Evolutionary conservation across 257 asterid species (phyloP).

Genomic region (Solanum lycopersicoides): DNA sequence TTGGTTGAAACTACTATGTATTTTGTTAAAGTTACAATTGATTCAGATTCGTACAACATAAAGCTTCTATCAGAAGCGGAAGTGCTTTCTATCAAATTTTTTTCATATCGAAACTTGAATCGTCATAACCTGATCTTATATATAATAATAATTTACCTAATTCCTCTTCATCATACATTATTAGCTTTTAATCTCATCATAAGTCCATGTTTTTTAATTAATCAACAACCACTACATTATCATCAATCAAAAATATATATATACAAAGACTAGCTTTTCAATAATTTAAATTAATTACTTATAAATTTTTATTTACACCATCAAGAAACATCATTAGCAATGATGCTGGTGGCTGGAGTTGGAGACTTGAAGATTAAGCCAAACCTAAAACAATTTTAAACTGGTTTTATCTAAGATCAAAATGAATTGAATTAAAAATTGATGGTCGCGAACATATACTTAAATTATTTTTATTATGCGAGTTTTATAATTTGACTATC

Average conservation of each 20-base stretch:
- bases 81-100: too few species aligned
- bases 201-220: neutral
- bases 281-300: neutral
- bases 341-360: neutral
- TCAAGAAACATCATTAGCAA: neutral
- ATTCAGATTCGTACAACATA: too few species aligned
- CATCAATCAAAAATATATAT: neutral
- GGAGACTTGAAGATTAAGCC: neutral
- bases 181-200: neutral
- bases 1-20: neutral
- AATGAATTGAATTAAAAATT: neutral
- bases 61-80: accelerated
- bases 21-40: too few species aligned
- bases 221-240: neutral
- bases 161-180: neutral
- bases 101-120: too few species aligned
- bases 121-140: neutral
- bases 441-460: neutral
- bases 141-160: neutral
- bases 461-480: accelerated
- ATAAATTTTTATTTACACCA: neutral
- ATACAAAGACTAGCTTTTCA: neutral
- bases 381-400: neutral
- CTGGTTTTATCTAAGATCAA: neutral
- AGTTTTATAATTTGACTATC: neutral